Conservation (phyloP, 805 yeast genomes). For the Saccharomyces eubayanus region DNA sequence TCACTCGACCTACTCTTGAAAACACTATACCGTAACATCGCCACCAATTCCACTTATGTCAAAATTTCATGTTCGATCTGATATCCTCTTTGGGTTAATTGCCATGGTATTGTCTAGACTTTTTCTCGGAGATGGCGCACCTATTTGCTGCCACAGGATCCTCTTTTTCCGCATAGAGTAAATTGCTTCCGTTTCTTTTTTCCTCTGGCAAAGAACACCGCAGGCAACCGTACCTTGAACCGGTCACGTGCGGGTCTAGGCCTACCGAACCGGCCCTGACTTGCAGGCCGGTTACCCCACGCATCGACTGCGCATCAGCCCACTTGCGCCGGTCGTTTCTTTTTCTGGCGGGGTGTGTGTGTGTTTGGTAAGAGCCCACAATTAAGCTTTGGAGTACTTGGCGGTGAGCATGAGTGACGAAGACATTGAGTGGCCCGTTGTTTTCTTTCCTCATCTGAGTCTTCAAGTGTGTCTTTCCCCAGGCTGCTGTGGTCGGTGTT, state of each 20-base stretch:
- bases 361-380: not conserved
- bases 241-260: not conserved
- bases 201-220: not conserved
- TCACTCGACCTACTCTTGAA: not conserved
- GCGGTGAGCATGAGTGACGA: not conserved
- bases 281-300: not conserved
- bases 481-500: not conserved
- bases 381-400: not conserved
- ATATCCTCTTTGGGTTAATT: not conserved
- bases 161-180: not conserved
- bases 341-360: not conserved
- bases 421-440: not conserved
- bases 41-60: not conserved
- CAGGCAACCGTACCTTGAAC: not conserved
- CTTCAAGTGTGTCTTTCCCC: not conserved
- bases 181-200: not conserved
- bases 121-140: not conserved
- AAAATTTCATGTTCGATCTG: not conserved
- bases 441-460: not conserved
- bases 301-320: not conserved
- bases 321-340: not conserved
- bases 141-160: not conserved
- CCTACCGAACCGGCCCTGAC: not conserved
- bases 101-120: not conserved
- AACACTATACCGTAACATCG: not conserved